Percentiles rank a stretch among this genome's conserved stretches.
phyloP scores from a whole-genome alignment of 148 eudicot species.

The Heliosperma pusillum region DNA sequence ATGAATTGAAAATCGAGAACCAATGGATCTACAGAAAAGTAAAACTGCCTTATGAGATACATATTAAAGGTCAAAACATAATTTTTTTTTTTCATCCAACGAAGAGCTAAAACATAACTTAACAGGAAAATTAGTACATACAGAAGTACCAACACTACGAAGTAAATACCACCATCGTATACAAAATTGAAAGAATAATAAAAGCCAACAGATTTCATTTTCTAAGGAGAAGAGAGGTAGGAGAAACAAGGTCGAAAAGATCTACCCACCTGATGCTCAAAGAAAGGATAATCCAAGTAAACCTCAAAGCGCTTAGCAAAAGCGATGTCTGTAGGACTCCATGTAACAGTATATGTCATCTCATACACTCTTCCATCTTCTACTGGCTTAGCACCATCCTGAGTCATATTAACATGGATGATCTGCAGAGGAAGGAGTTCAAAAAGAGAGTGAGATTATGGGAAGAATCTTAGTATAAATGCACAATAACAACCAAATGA shows the following conservation, averaged over 20 bases:
- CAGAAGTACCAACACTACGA: too few species aligned
- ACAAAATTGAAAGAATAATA: background rate
- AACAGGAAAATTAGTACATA: background rate
- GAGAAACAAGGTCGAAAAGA: background rate
- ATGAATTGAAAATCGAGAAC: slow-evolving; percentile 95
- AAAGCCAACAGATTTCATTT: background rate
- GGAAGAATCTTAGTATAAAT: background rate
- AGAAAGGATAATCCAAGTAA: slow-evolving; percentile 92
- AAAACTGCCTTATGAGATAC: background rate
- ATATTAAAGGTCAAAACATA: background rate
- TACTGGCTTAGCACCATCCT: slow-evolving; percentile 70
- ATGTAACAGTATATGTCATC: slow-evolving; percentile 86
- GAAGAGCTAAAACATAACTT: background rate
- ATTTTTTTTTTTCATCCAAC: background rate
- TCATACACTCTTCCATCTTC: slow-evolving; percentile 73
- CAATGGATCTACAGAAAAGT: slow-evolving; percentile 75
- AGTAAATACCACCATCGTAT: background rate
- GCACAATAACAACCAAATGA: background rate
- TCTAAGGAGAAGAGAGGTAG: background rate
- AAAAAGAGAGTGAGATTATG: background rate
- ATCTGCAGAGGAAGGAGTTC: slow-evolving; percentile 51
- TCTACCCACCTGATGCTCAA: slow-evolving; percentile 85
- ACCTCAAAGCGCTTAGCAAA: slow-evolving; percentile 95
- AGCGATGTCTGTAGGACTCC: slow-evolving; percentile 63
- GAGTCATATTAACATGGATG: slow-evolving; percentile 92